These are phyloP conservation scores for Chenopodium formosanum DNA, from an alignment of 148 eudicot genomes.

Conservation along the genomic window DNA sequence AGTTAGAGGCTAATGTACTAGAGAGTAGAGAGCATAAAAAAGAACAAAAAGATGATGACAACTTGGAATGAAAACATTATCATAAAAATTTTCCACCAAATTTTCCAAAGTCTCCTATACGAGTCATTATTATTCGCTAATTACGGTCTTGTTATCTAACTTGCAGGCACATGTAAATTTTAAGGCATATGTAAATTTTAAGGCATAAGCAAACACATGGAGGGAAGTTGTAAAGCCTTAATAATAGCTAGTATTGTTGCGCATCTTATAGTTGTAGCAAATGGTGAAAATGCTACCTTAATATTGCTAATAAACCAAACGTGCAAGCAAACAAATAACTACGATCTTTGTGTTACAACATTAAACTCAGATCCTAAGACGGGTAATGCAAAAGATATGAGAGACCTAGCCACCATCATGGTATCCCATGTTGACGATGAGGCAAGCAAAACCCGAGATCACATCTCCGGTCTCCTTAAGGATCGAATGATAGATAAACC, in stretches of 20 bases:
- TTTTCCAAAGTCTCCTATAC: too few relatives aligned
- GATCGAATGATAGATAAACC: not conserved
- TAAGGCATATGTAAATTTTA: too few relatives aligned
- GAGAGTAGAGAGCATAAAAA: too few relatives aligned
- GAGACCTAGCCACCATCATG: not conserved
- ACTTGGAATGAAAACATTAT: too few relatives aligned
- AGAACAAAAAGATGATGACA: too few relatives aligned
- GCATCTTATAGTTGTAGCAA: not conserved
- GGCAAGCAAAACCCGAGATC: not conserved
- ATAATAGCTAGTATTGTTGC: not conserved
- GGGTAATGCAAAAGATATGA: not conserved
- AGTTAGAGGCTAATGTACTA: too few relatives aligned
- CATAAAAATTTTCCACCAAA: too few relatives aligned
- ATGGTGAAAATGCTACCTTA: conserved; percentile 8
- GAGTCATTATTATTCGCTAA: too few relatives aligned
- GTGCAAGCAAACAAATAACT: conserved; percentile 19
- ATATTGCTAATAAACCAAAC: conserved; percentile 2
- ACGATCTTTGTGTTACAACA: conserved; percentile 13
- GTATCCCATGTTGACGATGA: not conserved
- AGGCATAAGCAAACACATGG: not conserved
- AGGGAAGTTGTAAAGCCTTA: not conserved
- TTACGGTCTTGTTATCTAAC: too few relatives aligned
- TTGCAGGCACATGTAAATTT: too few relatives aligned
- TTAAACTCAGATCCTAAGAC: not conserved
- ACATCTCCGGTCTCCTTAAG: not conserved